Evolutionary conservation across 2,329 filamentous ascomycete genomes (phyloP).

Genomic region (Paracamarosporium sp.): DNA sequence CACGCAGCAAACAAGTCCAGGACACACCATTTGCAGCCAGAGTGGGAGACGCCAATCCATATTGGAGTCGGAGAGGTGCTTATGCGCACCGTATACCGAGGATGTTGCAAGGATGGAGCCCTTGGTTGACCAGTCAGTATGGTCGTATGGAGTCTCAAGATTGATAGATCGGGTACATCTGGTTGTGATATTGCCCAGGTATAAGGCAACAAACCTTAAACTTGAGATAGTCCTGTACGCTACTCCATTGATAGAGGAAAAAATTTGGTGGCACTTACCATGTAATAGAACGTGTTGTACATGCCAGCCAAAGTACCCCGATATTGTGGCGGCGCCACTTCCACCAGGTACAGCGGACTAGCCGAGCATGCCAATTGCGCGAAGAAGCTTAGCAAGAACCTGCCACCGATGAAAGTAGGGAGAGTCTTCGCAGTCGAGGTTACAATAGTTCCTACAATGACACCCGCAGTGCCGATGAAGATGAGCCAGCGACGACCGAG

Average conservation of each 20-base stretch:
- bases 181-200: too few species aligned
- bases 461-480: conserved; percentile 47
- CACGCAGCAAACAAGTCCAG: conserved; percentile 21
- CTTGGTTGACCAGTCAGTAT: conserved; percentile 24
- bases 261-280: conserved; percentile 21
- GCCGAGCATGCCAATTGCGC: conserved; percentile 42
- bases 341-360: conserved; percentile 30
- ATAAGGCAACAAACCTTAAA: too few species aligned
- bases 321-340: conserved; percentile 35
- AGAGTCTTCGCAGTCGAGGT: conserved; percentile 28
- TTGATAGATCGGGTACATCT: too few species aligned
- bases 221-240: too few species aligned
- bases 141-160: conserved; percentile 20
- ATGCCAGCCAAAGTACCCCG: conserved; percentile 35
- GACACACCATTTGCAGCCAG: conserved; percentile 32
- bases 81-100: conserved; percentile 30
- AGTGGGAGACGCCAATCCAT: conserved; percentile 30
- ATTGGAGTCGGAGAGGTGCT: conserved; percentile 23
- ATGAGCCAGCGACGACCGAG: conserved; percentile 53
- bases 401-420: conserved; percentile 31
- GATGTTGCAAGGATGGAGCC: conserved; percentile 31
- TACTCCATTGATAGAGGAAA: too few species aligned
- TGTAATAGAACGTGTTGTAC: conserved; percentile 41
- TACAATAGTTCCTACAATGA: conserved; percentile 29
- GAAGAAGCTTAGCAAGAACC: conserved; percentile 32